These are phyloP conservation scores for Aegilops longissima DNA, from an alignment of 176 grass and related monocot species.

Conservation along the genomic window DNA sequence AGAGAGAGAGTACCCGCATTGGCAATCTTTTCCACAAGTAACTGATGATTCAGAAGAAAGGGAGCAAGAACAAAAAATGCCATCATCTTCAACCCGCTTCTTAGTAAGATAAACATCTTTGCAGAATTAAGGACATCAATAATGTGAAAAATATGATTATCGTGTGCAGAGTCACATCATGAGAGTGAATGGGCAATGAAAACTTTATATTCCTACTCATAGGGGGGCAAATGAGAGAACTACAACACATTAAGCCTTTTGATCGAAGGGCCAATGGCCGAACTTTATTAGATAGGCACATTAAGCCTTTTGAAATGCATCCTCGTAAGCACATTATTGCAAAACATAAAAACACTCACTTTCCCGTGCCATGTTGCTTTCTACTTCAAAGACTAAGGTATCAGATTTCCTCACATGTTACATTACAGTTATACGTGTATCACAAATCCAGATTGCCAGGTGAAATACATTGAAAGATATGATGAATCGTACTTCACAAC, in stretches of 20 bases:
- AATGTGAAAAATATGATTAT: not conserved
- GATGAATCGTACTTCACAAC: not conserved
- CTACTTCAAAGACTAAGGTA: not conserved
- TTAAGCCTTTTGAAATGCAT: not conserved
- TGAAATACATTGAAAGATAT: not conserved
- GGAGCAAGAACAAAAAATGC: conserved; percentile 77
- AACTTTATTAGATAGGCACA: too few species aligned
- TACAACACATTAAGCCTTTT: not conserved
- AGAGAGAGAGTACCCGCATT: conserved; percentile 62
- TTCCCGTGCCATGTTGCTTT: not conserved
- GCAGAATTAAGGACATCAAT: conserved; percentile 42
- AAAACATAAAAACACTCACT: not conserved
- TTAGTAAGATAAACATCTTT: conserved; percentile 80
- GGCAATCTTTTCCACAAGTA: conserved; percentile 76
- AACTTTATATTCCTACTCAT: not conserved
- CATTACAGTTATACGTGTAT: not conserved
- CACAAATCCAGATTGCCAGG: not conserved
- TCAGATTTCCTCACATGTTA: not conserved
- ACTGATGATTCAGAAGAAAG: conserved; percentile 50
- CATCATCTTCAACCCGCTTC: conserved; percentile 82
- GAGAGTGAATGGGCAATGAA: not conserved
- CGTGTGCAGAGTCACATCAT: not conserved
- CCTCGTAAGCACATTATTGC: not conserved
- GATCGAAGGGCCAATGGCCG: too few species aligned
- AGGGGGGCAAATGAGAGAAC: not conserved